Base-by-base conservation (phyloP, 495 filamentous ascomycete species). In the Endocarpon pusillum region DNA sequence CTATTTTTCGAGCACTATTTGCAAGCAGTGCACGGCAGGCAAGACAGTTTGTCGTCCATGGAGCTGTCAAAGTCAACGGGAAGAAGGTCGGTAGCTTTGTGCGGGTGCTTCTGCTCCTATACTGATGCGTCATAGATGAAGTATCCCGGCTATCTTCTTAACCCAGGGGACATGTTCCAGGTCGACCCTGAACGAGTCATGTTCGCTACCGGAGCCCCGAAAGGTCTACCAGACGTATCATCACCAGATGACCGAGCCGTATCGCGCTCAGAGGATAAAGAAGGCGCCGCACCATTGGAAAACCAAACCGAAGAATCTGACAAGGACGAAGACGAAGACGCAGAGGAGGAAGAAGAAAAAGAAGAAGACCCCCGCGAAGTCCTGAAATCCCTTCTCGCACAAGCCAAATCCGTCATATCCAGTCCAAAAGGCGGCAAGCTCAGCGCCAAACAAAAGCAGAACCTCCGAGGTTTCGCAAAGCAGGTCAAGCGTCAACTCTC, bases 91-190 rank as follows among this genome's bases (percentile, higher is more conserved):
- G 57, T 45, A 14, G 3, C 3, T 12, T 21, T 23, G 14, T 14
- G 4, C 12, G 28, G 12, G 4, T 31, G 4, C 14, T 31, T 31
- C 28, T 5, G 4, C 12, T 31, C 14, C 19, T 5, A 15, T 31
- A 14, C 12, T 31, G 4, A 31, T 31, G 7, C 5, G 12, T 14
- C 14, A 14, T 45, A 94, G 89, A 92, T 96, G 81, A 67, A 63
- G 30, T 75, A 93, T 49, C 86, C 89, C 1, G 76, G 82, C 40
- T 97, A 96, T 58, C 78, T 85, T 47, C 75, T 97, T 19, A 97
- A 97, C 55, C 89, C 89, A 7, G 89, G 89, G 32, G 89, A 97
- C 50, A 78, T 97, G 65, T 97, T 96, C 67, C 81, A 87, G 47
- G 91, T 97, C 47, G 79, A 94, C 5, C 67, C 76, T 26, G 82